Percentiles rank a stretch among this genome's conserved stretches.
Conservation (phyloP, 495 filamentous ascomycete species). For the Penicillium maclennaniae region DNA sequence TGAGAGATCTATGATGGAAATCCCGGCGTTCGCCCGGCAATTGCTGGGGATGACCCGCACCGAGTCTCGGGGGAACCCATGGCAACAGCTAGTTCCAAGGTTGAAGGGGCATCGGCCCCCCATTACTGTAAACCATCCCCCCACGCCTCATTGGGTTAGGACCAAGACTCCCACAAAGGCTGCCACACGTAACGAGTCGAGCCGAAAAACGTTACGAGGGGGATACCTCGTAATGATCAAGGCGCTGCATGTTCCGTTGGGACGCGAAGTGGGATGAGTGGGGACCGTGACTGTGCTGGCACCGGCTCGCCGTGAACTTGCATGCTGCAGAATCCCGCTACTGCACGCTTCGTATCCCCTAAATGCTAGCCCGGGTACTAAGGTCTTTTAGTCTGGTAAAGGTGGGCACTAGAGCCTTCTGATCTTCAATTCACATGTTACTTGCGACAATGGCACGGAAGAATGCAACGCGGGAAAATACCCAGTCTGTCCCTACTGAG, state of each 20-base stretch:
- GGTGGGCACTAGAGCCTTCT: not conserved
- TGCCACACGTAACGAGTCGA: too few species aligned
- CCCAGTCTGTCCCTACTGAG: not conserved
- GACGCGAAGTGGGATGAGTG: conserved; percentile 19
- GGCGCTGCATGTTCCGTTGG: conserved; percentile 10
- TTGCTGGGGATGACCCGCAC: not conserved
- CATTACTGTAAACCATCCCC: not conserved
- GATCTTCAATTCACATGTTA: conserved; percentile 12
- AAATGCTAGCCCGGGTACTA: not conserved
- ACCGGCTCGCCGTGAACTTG: not conserved
- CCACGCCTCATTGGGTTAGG: not conserved
- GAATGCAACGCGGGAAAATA: not conserved
- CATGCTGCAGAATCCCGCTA: not conserved
- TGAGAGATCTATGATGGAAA: not conserved
- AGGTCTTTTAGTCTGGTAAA: not conserved
- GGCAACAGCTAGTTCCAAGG: not conserved
- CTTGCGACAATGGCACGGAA: conserved; percentile 4
- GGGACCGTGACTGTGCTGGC: not conserved
- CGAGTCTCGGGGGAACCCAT: not conserved
- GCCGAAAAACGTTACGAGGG: not conserved
- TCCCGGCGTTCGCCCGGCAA: not conserved
- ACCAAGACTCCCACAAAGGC: too few species aligned
- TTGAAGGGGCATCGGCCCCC: not conserved
- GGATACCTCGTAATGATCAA: not conserved
- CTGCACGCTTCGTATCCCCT: conserved; percentile 1